Percentiles rank a stretch among this genome's conserved stretches.
Evolutionary conservation across 306 rosid species (phyloP).

Genomic region (Lotus japonicus): DNA sequence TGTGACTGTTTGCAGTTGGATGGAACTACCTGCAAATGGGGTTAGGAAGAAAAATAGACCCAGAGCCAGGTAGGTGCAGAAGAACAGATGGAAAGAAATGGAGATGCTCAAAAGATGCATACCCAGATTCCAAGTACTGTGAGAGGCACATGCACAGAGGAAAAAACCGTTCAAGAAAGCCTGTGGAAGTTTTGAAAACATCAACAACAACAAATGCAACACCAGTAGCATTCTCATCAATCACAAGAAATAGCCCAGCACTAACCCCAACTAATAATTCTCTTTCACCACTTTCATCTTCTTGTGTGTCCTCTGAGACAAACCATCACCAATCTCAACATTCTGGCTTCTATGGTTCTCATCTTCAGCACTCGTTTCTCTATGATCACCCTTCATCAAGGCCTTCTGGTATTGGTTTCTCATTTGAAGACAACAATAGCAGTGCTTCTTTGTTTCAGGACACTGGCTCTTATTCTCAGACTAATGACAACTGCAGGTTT

Average conservation of each 20-base stretch:
- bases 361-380: constrained; percentile 29
- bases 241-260: constrained; percentile 23
- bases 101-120: constrained; percentile 94
- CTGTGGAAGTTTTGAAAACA: constrained; percentile 81
- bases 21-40: constrained; percentile 89
- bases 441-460: constrained; percentile 52
- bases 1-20: constrained; percentile 49
- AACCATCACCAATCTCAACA: constrained; percentile 18
- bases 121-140: constrained; percentile 81
- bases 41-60: constrained; percentile 78
- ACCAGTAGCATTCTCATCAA: constrained; percentile 25
- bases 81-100: constrained; percentile 95
- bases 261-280: constrained; percentile 15
- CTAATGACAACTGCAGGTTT: constrained; percentile 57
- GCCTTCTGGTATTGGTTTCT: constrained; percentile 38
- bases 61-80: constrained; percentile 92
- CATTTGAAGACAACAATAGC: constrained; percentile 46
- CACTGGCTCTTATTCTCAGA: constrained; percentile 44
- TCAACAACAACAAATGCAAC: constrained; percentile 36
- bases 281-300: constrained; percentile 28
- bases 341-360: constrained; percentile 13
- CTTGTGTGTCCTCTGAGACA: constrained; percentile 25
- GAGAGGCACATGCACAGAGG: constrained; percentile 99
- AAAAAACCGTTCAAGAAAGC: constrained; percentile 99
- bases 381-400: constrained; percentile 33